phyloP scores from a whole-genome alignment of 495 filamentous ascomycete species.

The Aspergillus haitiensis region DNA sequence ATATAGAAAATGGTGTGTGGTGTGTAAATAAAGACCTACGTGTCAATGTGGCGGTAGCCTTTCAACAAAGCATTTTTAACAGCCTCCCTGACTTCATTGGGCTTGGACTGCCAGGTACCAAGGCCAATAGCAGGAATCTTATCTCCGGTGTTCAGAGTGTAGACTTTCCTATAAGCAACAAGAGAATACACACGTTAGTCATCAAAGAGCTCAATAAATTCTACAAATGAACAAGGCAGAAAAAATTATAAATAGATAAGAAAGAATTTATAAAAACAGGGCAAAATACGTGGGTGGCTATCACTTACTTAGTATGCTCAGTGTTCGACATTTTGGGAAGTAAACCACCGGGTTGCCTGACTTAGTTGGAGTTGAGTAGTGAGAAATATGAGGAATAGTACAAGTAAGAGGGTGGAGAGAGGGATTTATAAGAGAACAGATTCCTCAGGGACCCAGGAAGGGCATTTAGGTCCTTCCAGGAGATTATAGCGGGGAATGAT shows the following conservation, averaged over 20 bases:
- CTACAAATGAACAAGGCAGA: not conserved
- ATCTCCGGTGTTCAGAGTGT: slow-evolving; percentile 75
- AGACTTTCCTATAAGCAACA: slow-evolving; percentile 52
- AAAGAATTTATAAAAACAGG: not conserved
- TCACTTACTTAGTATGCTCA: slow-evolving; percentile 44
- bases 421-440: slow-evolving; percentile 17
- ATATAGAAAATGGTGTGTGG: not conserved
- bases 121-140: slow-evolving; percentile 80
- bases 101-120: slow-evolving; percentile 76
- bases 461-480: slow-evolving; percentile 39
- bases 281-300: slow-evolving; percentile 4
- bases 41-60: slow-evolving; percentile 73
- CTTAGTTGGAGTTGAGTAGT: slow-evolving; percentile 3
- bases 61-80: slow-evolving; percentile 73
- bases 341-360: not conserved
- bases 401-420: not conserved
- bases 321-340: slow-evolving; percentile 42
- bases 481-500: slow-evolving; percentile 15
- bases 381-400: slow-evolving; percentile 5
- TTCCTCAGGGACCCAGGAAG: not conserved
- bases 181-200: not conserved
- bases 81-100: slow-evolving; percentile 64
- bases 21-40: slow-evolving; percentile 32
- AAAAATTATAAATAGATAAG: not conserved
- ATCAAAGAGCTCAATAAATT: not conserved